Evolutionary conservation across 768 basidiomycete genomes (phyloP).

Genomic region (Trametes cingulata): DNA sequence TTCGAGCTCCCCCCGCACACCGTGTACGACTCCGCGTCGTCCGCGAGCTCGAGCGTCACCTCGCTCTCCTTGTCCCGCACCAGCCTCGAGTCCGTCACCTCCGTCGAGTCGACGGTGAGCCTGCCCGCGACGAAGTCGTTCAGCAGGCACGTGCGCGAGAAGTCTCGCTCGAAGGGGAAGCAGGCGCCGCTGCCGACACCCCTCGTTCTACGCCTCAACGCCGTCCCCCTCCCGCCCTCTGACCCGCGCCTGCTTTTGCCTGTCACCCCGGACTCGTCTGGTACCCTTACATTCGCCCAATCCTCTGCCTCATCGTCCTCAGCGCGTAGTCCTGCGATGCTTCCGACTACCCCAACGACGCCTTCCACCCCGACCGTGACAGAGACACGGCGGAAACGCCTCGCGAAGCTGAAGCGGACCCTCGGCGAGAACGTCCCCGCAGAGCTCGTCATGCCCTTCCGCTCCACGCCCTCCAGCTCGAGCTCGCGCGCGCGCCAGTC

Average conservation of each 20-base stretch:
- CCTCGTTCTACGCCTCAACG: constrained; percentile 35
- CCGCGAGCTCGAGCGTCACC: constrained; percentile 24
- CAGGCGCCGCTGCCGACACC: constrained; percentile 27
- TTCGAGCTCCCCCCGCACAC: constrained; percentile 9
- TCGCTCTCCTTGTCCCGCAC: constrained; percentile 28
- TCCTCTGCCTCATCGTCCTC: constrained; percentile 1
- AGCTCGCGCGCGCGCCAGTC: not conserved
- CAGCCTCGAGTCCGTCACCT: constrained; percentile 24
- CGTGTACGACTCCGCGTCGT: constrained; percentile 20
- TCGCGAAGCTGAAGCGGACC: constrained; percentile 59
- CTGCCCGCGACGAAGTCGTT: constrained; percentile 20
- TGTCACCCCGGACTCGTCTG: constrained; percentile 35
- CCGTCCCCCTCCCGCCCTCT: constrained; percentile 28
- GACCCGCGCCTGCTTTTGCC: constrained; percentile 34
- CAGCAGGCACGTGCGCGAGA: constrained; percentile 19
- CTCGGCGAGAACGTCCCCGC: constrained; percentile 61
- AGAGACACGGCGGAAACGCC: constrained; percentile 45
- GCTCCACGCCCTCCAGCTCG: not conserved
- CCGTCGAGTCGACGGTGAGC: constrained; percentile 2
- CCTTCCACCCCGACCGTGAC: constrained; percentile 32
- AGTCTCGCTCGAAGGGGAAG: constrained; percentile 15
- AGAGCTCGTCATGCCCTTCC: constrained; percentile 47
- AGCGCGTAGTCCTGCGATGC: not conserved
- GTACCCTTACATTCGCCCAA: constrained; percentile 18
- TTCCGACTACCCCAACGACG: constrained; percentile 24